phyloP scores from a whole-genome alignment of 2,329 filamentous ascomycete species.

The Microdochium nivale region DNA sequence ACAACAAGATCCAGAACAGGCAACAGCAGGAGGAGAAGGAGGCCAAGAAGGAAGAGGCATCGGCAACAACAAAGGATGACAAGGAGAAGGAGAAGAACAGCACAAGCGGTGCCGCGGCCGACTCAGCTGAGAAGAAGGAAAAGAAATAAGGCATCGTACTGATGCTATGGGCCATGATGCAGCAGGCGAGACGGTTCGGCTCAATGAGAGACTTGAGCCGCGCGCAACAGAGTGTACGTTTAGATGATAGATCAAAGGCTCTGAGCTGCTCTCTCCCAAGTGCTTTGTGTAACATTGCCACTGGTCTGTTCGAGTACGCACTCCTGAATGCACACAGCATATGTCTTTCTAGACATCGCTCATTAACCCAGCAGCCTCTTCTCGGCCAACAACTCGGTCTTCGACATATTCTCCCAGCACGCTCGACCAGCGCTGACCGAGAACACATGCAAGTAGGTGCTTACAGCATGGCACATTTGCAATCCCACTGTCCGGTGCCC shows the following conservation, averaged over 20 bases:
- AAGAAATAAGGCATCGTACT: conserved; percentile 25
- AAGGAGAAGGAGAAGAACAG: conserved; percentile 29
- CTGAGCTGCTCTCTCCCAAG: no score
- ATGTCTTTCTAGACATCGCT: conserved; percentile 25
- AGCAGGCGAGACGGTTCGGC: not conserved
- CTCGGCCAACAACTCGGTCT: conserved; percentile 42
- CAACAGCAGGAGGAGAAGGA: conserved; percentile 97
- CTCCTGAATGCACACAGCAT: no score
- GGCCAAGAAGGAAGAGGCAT: conserved; percentile 58
- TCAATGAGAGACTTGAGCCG: not conserved
- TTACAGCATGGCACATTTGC: conserved; percentile 61
- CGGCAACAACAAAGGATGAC: conserved; percentile 43
- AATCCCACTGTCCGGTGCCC: conserved; percentile 8
- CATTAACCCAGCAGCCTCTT: conserved; percentile 67
- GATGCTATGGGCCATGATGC: not conserved
- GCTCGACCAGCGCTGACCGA: conserved; percentile 56
- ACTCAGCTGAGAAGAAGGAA: conserved; percentile 36
- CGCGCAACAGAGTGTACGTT: not conserved
- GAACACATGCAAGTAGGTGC: conserved; percentile 75
- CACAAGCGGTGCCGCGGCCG: conserved; percentile 48
- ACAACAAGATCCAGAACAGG: conserved; percentile 99
- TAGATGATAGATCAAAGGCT: no score
- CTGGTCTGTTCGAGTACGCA: no score
- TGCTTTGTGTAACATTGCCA: no score
- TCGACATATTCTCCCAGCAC: conserved; percentile 50